A percentile compares a stretch with the other conserved stretches of the same genome.
Evolutionary conservation across 2,329 filamentous ascomycete species (phyloP).

Genomic region (Claviceps capensis): DNA sequence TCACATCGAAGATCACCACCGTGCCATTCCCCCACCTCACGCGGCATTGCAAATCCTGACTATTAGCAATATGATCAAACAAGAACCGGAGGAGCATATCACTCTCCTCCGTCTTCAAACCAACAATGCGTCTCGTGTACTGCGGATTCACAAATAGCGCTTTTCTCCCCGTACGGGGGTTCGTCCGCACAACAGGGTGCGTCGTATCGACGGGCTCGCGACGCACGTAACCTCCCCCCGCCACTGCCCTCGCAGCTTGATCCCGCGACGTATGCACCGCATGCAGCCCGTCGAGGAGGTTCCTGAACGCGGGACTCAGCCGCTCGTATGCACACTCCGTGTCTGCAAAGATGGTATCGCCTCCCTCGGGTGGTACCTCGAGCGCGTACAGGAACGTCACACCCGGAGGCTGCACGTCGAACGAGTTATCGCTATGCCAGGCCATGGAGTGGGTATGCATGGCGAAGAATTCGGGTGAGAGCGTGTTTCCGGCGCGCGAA

Average conservation of each 20-base stretch:
- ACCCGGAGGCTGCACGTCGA: conserved; percentile 68
- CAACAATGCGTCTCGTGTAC: conserved; percentile 44
- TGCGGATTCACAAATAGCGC: conserved; percentile 50
- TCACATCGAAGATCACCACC: conserved; percentile 38
- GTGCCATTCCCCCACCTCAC: conserved; percentile 48
- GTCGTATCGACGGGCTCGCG: conserved; percentile 52
- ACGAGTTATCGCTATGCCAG: conserved; percentile 73
- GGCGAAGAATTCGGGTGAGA: conserved; percentile 39
- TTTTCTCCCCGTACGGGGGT: conserved; percentile 49
- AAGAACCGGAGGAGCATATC: conserved; percentile 53
- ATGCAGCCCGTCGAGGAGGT: conserved; percentile 50
- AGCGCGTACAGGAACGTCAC: conserved; percentile 74
- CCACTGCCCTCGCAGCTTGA: conserved; percentile 17
- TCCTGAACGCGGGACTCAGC: conserved; percentile 49
- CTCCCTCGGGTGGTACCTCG: conserved; percentile 55
- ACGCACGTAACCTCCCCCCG: conserved; percentile 39
- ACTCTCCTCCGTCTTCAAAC: conserved; percentile 55
- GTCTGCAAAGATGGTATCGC: conserved; percentile 12
- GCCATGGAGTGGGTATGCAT: conserved; percentile 50
- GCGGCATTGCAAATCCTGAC: conserved; percentile 49
- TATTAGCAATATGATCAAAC: conserved; percentile 50
- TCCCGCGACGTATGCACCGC: conserved; percentile 53
- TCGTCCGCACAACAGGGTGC: conserved; percentile 27
- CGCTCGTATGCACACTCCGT: conserved; percentile 24
- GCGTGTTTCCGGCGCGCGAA: conserved; percentile 32